Evolutionary conservation across 768 basidiomycete species (phyloP), one percentile per base, ranked within the genome.

Genomic region (Crassisporium funariophilum): DNA sequence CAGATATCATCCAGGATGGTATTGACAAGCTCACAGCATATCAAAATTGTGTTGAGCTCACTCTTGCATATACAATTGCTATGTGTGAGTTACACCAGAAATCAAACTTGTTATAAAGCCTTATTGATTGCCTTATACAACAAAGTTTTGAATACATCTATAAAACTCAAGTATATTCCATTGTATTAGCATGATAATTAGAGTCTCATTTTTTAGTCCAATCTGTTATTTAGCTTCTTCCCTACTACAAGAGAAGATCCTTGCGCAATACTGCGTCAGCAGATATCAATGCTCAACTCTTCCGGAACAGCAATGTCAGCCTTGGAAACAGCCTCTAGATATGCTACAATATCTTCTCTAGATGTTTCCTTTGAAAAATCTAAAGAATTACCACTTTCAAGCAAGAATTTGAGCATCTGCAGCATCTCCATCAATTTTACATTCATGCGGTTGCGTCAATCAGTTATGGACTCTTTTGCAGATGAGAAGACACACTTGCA

Each of bases 21-120:
- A 35, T 65, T 22, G 36, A 58, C 19, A 64, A 64, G 49, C 53
- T 64, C 1, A 19, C 47, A 10, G 38, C 41, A 0, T 65, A 65
- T 47, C 38, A 36, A 21, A 44, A 49, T 12, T 36, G 44, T 3
- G 41, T 45, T 4, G 29, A 47, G 5, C 4, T 33, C 15, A 41
- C 42, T 31, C 53, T 53, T 19, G 56, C 59, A 22, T 61, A 58
- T 41, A 36, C 27, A 3, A 21, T 61, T 20, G 50, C 59, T 7
- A 61, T 60, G 56, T 23, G 57, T 62, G 56, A 33, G 49, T 49
- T 23, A 11, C 11, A 16, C 23, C 16, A 23, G 29, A 40, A 25
- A 22, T 20, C 19, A 19, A n/a, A 4, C 27, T n/a, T 19, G 16
- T 15, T 16, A 13, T 29, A 13, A 7, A 7, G 27, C 27, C 27